Base-by-base conservation (phyloP, 1,284 basidiomycete species). In the Ceraceosorus guamensis region DNA sequence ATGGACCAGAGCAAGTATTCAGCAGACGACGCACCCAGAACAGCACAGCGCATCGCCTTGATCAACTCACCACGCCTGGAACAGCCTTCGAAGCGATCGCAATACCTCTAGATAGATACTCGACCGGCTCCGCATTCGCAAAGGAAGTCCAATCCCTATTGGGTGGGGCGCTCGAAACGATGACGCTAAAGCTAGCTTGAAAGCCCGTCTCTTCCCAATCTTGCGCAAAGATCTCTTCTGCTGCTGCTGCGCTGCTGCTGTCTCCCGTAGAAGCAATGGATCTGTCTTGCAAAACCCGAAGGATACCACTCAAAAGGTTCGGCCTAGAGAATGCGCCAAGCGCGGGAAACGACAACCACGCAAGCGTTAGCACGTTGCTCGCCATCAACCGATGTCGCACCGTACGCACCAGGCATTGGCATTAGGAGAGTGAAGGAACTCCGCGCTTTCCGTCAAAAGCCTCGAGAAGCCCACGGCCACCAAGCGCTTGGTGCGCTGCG, bases 151-250 rank as follows among this genome's bases (percentile, higher is more conserved):
- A 24, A 41, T 41, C 39, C 11, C 39, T 11, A 11, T 11, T 16
- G 39, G 39, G 39, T 16, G 39, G 11, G 11, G 39, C 39, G 11
- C 11, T 11, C 16, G 93, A 89, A 0, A 89, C 91, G 8, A 98
- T 82, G 48, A 87, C 84, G 53, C 91, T 91, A 79, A 93, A 98
- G 2, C 87, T 86, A 0, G 88, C 88, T 76, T 98, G 93, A 79
- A 96, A 98, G 0, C 90, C 89, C 4, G 86, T 84, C 6, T 87
- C 93, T 72, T 97, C 92, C 63, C 85, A 85, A 76, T 97, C 93
- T 47, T 93, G 83, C 46, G 84, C 82, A 0, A 87, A 87, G 1
- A 84, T 73, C 57, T 88, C 84, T 48, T 79, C 80, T 2, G 77
- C 71, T 14, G 77, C 71, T 14, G 77, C 79, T 4, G 78, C 73